These are phyloP conservation scores for Kalanchoe fedtschenkoi DNA, from an alignment of 164 flowering plant species.

Conservation along the genomic window DNA sequence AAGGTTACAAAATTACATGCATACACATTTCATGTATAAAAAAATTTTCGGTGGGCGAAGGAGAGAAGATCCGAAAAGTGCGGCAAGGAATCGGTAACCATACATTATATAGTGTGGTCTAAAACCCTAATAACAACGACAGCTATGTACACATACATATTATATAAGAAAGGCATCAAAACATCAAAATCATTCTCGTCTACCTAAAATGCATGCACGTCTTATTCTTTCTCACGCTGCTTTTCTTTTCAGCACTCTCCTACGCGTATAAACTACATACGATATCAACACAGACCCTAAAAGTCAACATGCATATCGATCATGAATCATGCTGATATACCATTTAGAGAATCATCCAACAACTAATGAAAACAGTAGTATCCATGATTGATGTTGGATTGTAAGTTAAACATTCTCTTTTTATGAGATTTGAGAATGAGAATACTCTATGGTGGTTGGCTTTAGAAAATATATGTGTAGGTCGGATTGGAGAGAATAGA, in stretches of 20 bases:
- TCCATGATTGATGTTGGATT: too few species aligned
- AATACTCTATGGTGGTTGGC: background rate
- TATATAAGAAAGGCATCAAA: background rate
- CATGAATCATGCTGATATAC: background rate
- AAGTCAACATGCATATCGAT: background rate
- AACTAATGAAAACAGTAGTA: background rate
- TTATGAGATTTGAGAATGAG: background rate
- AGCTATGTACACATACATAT: background rate
- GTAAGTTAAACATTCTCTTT: background rate
- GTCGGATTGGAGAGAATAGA: too few species aligned
- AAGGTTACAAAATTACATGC: background rate
- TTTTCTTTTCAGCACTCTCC: conserved; percentile 14
- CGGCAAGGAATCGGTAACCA: conserved; percentile 31
- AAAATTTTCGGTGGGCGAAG: background rate
- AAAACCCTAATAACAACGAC: background rate
- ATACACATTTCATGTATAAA: too few species aligned
- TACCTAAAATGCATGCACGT: conserved; percentile 54
- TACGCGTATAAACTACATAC: conserved; percentile 6
- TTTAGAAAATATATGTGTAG: background rate
- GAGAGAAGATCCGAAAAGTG: conserved; percentile 30
- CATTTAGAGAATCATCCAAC: background rate
- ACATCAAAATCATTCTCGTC: background rate
- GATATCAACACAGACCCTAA: conserved; percentile 11
- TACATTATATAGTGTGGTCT: background rate
- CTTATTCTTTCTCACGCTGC: conserved; percentile 40